Base-by-base conservation (phyloP, 1,139 yeast species). In the Taphrina sp. region DNA sequence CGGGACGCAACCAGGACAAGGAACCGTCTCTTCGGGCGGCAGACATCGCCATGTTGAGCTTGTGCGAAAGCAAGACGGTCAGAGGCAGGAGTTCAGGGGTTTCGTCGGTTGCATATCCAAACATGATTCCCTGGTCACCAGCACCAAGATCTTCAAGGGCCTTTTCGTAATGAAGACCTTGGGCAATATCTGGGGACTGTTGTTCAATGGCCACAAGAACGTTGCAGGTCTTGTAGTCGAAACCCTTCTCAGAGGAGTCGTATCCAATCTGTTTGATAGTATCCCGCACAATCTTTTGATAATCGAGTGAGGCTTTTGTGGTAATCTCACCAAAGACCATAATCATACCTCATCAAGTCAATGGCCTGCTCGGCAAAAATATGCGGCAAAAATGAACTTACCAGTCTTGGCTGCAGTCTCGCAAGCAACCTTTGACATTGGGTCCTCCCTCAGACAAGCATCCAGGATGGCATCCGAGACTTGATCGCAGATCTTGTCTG, bases 241-340 rank as follows among this genome's bases (percentile, higher is more conserved):
- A 94, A 66, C 99, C 99, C 79, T 94, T 92, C 56, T 81, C 95
- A 62, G 95, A 85, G 71, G 83, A 80, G 73, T 92, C 98, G 78
- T 94, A 92, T 71, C 99, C 99, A 74, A 92, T 92, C 76, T 88
- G 90, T 80, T 90, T 89, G 76, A 92, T 86, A 72, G 99, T 90
- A 75, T 92, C 96, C 79, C 99, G 90, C 72, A 92, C 81, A 69
- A 92, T 82, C 76, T 90, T 87, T 76, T 94, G 98, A 85, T 82
- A 94, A 78, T 92, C 98, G 71, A 94, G 78, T 64, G 77, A 76
- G 65, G 98, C 97, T 72, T 82, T 84, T 76, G 98, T 92, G 78
- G 98, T 90, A 75, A 92, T 94, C 77, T 92, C 98, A 77, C 98
- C 98, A 70, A 92, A 92, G 64, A 92, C 96, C 95, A 92, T 85